Evolutionary conservation across 164 flowering plant genomes (phyloP).

Genomic region (Litsea cubeba): DNA sequence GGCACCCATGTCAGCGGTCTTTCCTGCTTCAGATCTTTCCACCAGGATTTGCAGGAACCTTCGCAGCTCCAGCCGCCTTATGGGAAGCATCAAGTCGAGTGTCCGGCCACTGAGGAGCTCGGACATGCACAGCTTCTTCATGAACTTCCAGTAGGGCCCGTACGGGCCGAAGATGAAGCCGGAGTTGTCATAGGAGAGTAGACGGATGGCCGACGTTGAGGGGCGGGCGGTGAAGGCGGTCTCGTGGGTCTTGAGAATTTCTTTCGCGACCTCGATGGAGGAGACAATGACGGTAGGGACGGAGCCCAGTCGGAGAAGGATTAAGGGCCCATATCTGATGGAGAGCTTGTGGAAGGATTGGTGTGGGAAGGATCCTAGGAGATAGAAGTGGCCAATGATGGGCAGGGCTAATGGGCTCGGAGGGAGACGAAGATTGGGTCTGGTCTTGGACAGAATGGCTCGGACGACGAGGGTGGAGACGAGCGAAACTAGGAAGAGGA

Average conservation of each 20-base stretch:
- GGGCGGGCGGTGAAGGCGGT: slow-evolving; percentile 39
- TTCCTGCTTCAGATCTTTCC: slow-evolving; percentile 9
- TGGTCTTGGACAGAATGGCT: neutral
- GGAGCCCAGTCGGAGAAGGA: slow-evolving; percentile 42
- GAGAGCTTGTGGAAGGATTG: slow-evolving; percentile 33
- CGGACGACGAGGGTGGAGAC: neutral
- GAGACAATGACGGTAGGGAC: slow-evolving; percentile 44
- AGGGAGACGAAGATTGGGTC: slow-evolving; percentile 12
- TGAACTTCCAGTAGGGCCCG: slow-evolving; percentile 56
- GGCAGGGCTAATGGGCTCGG: slow-evolving; percentile 37
- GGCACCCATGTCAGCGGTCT: slow-evolving; percentile 27
- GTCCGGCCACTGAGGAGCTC: slow-evolving; percentile 31
- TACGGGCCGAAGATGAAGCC: slow-evolving; percentile 39
- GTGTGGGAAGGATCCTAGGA: slow-evolving; percentile 45
- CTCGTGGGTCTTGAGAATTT: slow-evolving; percentile 44
- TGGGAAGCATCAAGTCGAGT: slow-evolving; percentile 22
- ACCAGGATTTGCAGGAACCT: slow-evolving; percentile 17
- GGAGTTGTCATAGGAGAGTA: slow-evolving; percentile 36
- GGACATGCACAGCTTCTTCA: slow-evolving; percentile 41
- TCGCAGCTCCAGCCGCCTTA: slow-evolving; percentile 27
- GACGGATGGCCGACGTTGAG: too few species aligned
- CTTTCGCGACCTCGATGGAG: slow-evolving; percentile 30
- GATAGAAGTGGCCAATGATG: slow-evolving; percentile 47
- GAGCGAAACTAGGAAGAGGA: neutral
- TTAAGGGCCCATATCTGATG: slow-evolving; percentile 33